Conservation (phyloP, 2,329 filamentous ascomycete species). For the Nemania sp. region DNA sequence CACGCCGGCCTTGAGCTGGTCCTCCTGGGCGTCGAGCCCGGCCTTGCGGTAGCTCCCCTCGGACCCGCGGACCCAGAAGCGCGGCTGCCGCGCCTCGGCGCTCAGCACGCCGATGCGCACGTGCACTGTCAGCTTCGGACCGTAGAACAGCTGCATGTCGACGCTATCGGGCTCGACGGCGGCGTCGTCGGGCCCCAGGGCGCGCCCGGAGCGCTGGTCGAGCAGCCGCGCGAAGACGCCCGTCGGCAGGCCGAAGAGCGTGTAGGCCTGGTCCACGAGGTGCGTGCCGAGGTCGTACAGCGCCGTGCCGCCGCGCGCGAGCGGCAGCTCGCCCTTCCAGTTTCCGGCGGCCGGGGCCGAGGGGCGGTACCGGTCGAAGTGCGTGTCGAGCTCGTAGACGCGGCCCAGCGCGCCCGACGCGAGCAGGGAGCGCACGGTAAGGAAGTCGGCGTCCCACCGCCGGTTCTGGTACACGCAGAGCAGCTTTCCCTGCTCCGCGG, state of each 20-base stretch:
- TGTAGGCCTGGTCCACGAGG: slow-evolving; percentile 74
- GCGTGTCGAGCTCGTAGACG: slow-evolving; percentile 77
- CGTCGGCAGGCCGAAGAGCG: slow-evolving; percentile 70
- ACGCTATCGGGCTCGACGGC: slow-evolving; percentile 56
- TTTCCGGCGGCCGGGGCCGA: slow-evolving; percentile 59
- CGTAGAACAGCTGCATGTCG: slow-evolving; percentile 70
- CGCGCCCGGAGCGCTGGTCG: slow-evolving; percentile 61
- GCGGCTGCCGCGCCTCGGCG: slow-evolving; percentile 69
- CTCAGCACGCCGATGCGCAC: slow-evolving; percentile 72
- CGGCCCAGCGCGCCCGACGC: slow-evolving; percentile 65
- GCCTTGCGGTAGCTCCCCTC: slow-evolving; percentile 77
- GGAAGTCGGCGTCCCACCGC: slow-evolving; percentile 77
- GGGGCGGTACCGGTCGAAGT: slow-evolving; percentile 79
- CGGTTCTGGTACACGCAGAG: slow-evolving; percentile 77
- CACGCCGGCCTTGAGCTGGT: slow-evolving; percentile 68
- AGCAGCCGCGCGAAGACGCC: slow-evolving; percentile 70
- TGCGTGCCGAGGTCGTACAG: slow-evolving; percentile 79
- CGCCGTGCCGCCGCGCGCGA: slow-evolving; percentile 66
- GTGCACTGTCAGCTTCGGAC: slow-evolving; percentile 65
- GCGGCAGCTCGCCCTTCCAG: slow-evolving; percentile 69
- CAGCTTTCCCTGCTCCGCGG: slow-evolving; percentile 60
- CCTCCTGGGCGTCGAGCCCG: slow-evolving; percentile 74
- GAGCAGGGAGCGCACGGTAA: slow-evolving; percentile 68
- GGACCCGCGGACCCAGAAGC: slow-evolving; percentile 77
- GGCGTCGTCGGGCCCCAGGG: slow-evolving; percentile 55